Percentiles rank a stretch among this genome's conserved stretches.
Evolutionary conservation across 2,329 filamentous ascomycete species (phyloP).

Genomic region (Reticulascus tulasneorum): DNA sequence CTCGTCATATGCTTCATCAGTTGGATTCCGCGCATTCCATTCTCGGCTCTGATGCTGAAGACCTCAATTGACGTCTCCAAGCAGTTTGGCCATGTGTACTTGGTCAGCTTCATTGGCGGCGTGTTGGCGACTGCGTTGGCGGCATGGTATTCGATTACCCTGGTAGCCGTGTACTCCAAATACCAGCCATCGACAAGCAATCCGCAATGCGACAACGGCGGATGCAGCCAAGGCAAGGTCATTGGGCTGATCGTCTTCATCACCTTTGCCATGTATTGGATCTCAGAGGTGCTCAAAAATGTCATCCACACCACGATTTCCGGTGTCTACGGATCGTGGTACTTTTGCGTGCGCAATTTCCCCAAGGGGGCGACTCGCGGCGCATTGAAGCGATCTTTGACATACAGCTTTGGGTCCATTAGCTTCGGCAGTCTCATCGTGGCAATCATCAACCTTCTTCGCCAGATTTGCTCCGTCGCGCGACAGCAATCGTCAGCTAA

Average conservation of each 20-base stretch:
- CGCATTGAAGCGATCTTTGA: conserved; percentile 76
- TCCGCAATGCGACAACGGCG: conserved; percentile 50
- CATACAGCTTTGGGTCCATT: conserved; percentile 91
- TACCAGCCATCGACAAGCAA: conserved; percentile 64
- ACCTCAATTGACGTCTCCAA: conserved; percentile 83
- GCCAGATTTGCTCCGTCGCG: conserved; percentile 78
- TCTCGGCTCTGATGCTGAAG: conserved; percentile 84
- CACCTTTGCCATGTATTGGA: conserved; percentile 92
- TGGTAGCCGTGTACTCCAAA: conserved; percentile 81
- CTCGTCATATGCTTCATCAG: conserved; percentile 77
- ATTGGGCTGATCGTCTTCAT: conserved; percentile 82
- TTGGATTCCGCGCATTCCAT: conserved; percentile 89
- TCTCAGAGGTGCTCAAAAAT: conserved; percentile 91
- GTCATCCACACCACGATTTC: conserved; percentile 84
- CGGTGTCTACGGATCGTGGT: conserved; percentile 90
- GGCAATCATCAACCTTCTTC: conserved; percentile 79
- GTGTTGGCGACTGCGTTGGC: conserved; percentile 70
- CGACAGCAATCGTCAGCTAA: conserved; percentile 56
- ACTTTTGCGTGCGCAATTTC: conserved; percentile 69
- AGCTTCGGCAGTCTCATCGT: conserved; percentile 81
- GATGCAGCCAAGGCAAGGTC: conserved; percentile 72
- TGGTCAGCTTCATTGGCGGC: conserved; percentile 81
- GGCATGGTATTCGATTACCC: conserved; percentile 81
- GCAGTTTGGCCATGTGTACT: conserved; percentile 77
- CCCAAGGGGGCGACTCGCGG: conserved; percentile 77